phyloP scores from a whole-genome alignment of 805 yeast genomes.

The Kodamaea jinghongensis region DNA sequence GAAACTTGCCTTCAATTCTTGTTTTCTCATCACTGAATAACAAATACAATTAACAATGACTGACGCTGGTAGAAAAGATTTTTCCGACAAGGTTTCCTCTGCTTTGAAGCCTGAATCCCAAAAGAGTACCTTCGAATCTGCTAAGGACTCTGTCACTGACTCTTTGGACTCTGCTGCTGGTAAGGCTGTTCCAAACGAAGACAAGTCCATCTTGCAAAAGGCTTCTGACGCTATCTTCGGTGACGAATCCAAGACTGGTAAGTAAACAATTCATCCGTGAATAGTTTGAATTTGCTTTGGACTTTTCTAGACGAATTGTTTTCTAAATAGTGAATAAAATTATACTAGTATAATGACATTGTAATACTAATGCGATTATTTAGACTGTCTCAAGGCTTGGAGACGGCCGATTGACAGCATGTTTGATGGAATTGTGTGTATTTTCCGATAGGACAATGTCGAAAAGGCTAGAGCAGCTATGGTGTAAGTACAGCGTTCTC shows the following conservation, averaged over 20 bases:
- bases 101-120: constrained; percentile 43
- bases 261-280: too few relatives aligned
- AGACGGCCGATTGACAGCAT: too few relatives aligned
- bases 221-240: constrained; percentile 46
- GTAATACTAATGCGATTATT: too few relatives aligned
- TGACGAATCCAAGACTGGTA: constrained; percentile 11
- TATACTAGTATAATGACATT: too few relatives aligned
- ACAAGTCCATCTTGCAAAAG: constrained; percentile 41
- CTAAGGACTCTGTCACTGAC: constrained; percentile 38
- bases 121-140: constrained; percentile 36
- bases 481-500: too few relatives aligned
- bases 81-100: constrained; percentile 36
- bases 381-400: too few relatives aligned
- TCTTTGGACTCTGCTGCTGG: constrained; percentile 37
- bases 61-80: constrained; percentile 43
- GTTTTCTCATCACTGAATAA: constrained; percentile 1
- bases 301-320: too few relatives aligned
- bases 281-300: too few relatives aligned
- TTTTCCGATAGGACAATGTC: too few relatives aligned
- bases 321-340: too few relatives aligned
- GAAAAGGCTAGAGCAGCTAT: too few relatives aligned
- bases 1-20: neutral
- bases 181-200: constrained; percentile 30
- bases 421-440: too few relatives aligned
- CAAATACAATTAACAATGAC: constrained; percentile 27